Percentiles rank a stretch among this genome's conserved stretches.
phyloP scores from a whole-genome alignment of 345 rosid genomes.

The Syzygium oleosum region DNA sequence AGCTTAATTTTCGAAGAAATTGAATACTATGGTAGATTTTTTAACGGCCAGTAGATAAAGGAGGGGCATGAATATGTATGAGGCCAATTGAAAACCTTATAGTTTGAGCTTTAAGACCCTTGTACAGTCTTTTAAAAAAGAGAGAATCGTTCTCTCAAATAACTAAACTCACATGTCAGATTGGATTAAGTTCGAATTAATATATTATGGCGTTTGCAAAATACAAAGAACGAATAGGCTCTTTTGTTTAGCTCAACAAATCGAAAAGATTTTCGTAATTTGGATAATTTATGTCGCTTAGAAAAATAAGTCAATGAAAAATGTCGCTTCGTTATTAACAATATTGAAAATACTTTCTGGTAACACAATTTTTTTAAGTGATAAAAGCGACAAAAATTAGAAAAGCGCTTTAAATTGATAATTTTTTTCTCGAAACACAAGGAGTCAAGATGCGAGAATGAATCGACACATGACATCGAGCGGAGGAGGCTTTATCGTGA shows the following conservation, averaged over 20 bases:
- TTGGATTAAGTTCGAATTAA: not conserved
- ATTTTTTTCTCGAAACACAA: not conserved
- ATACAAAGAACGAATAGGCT: not conserved
- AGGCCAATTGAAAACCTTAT: not conserved
- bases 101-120: not conserved
- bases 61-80: not conserved
- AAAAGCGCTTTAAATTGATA: not conserved
- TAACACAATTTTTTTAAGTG: not conserved
- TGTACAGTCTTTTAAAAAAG: not conserved
- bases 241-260: not conserved
- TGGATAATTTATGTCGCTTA: not conserved
- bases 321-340: not conserved
- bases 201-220: not conserved
- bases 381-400: not conserved
- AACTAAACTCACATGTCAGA: not conserved
- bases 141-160: not conserved
- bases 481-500: not conserved
- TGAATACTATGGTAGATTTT: not conserved
- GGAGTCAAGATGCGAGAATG: not conserved
- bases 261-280: not conserved
- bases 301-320: not conserved
- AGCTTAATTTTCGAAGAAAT: not conserved
- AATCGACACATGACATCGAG: not conserved
- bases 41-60: not conserved
- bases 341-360: not conserved